phyloP scores from a whole-genome alignment of 495 filamentous ascomycete species.

The Podospora appendiculata region DNA sequence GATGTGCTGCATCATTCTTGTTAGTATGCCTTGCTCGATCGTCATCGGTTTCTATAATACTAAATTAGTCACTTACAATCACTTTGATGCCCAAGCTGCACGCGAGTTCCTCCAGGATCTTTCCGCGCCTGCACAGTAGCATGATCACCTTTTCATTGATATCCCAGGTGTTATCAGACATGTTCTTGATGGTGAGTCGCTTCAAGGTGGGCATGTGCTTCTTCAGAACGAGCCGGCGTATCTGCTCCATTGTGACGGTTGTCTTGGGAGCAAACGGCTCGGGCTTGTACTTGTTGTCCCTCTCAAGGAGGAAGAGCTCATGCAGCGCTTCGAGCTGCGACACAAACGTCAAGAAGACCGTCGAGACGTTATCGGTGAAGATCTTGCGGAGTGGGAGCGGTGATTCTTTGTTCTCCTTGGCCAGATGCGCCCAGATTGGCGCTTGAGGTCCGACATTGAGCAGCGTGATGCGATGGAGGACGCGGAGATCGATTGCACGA shows the following conservation, averaged over 20 bases:
- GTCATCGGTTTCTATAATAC: background rate
- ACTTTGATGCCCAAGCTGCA: constrained; percentile 39
- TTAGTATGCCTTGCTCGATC: background rate
- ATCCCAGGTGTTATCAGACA: constrained; percentile 45
- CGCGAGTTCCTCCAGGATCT: constrained; percentile 44
- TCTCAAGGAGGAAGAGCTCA: constrained; percentile 53
- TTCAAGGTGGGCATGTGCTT: constrained; percentile 36
- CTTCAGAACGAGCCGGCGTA: constrained; percentile 41
- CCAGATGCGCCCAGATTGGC: constrained; percentile 46
- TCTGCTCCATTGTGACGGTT: constrained; percentile 40
- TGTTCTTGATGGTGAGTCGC: constrained; percentile 43
- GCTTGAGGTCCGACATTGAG: constrained; percentile 55
- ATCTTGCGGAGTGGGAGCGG: constrained; percentile 47
- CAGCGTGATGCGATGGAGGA: constrained; percentile 46
- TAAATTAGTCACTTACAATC: constrained; percentile 37
- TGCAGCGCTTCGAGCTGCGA: constrained; percentile 41
- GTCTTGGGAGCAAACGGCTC: constrained; percentile 41
- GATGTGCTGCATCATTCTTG: constrained; percentile 29
- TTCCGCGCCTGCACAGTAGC: constrained; percentile 39
- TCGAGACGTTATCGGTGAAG: constrained; percentile 52
- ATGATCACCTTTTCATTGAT: constrained; percentile 40
- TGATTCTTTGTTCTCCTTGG: constrained; percentile 39
- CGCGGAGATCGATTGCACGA: constrained; percentile 42
- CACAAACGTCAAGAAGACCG: constrained; percentile 41
- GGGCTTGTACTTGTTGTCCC: constrained; percentile 37